phyloP scores from a whole-genome alignment of 768 basidiomycete species.

The Saitozyma podzolica region DNA sequence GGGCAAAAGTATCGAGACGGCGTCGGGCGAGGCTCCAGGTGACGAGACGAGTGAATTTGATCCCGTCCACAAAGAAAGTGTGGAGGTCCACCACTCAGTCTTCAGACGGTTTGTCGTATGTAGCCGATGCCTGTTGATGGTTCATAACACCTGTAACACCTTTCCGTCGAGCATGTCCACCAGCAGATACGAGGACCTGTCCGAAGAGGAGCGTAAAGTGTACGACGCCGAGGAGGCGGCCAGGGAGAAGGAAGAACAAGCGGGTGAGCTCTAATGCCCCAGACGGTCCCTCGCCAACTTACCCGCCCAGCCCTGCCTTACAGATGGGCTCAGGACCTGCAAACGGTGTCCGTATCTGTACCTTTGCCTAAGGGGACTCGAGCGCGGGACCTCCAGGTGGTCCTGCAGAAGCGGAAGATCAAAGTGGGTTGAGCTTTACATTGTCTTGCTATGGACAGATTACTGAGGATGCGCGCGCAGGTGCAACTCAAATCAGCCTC shows the following conservation, averaged over 20 bases:
- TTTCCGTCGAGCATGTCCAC: background rate
- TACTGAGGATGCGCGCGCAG: slow-evolving; percentile 14
- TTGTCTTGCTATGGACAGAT: background rate
- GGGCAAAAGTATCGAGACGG: no score
- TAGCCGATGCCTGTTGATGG: no score
- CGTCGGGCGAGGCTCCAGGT: no score
- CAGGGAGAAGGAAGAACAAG: slow-evolving; percentile 77
- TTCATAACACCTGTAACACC: no score
- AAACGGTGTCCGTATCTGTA: slow-evolving; percentile 77
- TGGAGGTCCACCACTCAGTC: no score
- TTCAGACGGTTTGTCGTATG: no score
- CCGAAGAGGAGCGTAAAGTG: slow-evolving; percentile 70
- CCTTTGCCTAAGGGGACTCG: slow-evolving; percentile 86
- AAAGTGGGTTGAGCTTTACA: slow-evolving; percentile 60
- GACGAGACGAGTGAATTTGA: no score
- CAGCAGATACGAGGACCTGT: slow-evolving; percentile 68
- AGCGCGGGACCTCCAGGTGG: slow-evolving; percentile 69
- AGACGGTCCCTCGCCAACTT: slow-evolving; percentile 6
- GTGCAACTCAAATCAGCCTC: slow-evolving; percentile 67
- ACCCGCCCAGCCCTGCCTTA: slow-evolving; percentile 73
- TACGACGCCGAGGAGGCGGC: slow-evolving; percentile 67
- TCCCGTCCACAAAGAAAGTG: no score
- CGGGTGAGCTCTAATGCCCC: slow-evolving; percentile 59
- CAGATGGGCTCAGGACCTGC: slow-evolving; percentile 84
- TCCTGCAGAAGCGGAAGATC: slow-evolving; percentile 78